phyloP scores from a whole-genome alignment of 257 asterid genomes.

The Nicotiana tomentosiformis region DNA sequence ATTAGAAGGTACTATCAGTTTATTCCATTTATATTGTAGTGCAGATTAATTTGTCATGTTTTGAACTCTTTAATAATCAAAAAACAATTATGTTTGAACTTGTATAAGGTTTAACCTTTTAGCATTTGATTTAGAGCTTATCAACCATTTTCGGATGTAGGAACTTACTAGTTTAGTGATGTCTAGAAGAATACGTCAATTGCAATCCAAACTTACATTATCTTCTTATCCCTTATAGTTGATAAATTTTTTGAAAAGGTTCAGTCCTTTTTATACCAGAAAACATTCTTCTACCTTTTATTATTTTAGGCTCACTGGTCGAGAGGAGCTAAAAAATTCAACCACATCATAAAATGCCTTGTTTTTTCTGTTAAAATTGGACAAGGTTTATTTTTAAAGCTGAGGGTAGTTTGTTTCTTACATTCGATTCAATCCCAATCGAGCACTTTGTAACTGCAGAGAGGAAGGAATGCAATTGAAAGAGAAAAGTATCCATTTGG shows the following conservation, averaged over 20 bases:
- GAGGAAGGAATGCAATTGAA: neutral
- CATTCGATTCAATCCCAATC: neutral
- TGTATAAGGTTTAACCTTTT: neutral
- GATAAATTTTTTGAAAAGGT: neutral
- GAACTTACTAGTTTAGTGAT: neutral
- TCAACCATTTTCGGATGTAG: neutral
- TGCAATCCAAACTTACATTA: neutral
- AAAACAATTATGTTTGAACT: neutral
- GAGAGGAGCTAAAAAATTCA: neutral
- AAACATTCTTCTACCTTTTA: neutral
- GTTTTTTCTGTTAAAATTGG: neutral
- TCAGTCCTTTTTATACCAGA: neutral
- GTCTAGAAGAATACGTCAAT: neutral
- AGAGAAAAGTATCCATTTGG: neutral
- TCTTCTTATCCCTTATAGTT: neutral
- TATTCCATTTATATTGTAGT: neutral
- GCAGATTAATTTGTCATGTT: neutral
- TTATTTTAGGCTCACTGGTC: neutral
- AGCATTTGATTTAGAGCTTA: neutral
- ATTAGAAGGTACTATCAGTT: slow-evolving; percentile 38
- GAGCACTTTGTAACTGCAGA: neutral
- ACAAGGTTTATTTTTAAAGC: neutral
- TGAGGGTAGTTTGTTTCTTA: neutral
- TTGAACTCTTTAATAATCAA: neutral
- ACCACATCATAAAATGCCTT: neutral